Evolutionary conservation across 495 filamentous ascomycete genomes (phyloP), one percentile per base, ranked within the genome.

Genomic region (Penicillium longicatenatum): DNA sequence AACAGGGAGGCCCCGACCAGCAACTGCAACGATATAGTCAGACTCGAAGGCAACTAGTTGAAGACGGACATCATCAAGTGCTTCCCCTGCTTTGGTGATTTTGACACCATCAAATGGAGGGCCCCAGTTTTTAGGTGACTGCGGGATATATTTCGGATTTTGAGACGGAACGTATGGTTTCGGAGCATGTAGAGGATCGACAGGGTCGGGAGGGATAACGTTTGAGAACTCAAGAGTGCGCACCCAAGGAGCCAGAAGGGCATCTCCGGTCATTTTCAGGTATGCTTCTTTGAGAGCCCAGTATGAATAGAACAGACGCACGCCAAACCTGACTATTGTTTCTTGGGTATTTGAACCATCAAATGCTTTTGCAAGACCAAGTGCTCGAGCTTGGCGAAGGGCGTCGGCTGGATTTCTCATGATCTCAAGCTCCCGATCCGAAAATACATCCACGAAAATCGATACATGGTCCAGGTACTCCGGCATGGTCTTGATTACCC

Each of bases 211-310:
- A 3, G 82, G 80, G 33, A 82, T 67, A 7, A 89, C 86, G 54
- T 88, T 81, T 46, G 75, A 69, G 54, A 93, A 91, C 58, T 89
- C 85, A 39, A 91, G 65, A 19, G 87, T 77, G 52, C 78, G 76
- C 53, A 96, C 69, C 92, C 91, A 96, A 3, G 81, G 77, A 4
- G 92, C 92, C 33, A 96, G 74, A 48, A 97, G 75, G 17, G 90
- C 92, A 62, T 96, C 92, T 29, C 92, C 92, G 9, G 90, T 91
- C 83, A 97, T 84, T 81, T 97, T 97, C 60, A 97, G 85, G 73
- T 92, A 97, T 1, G 92, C 89, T 74, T 97, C 92, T 62, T 94
- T 89, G 52, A 94, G 78, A 53, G 88, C 91, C 90, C 91, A 97
- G 61, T 88, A 89, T 2, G 92, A 85, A 65, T 94, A 96, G 70